Conservation (phyloP, 2,329 filamentous ascomycete genomes). For the Coleophoma cylindrospora region DNA sequence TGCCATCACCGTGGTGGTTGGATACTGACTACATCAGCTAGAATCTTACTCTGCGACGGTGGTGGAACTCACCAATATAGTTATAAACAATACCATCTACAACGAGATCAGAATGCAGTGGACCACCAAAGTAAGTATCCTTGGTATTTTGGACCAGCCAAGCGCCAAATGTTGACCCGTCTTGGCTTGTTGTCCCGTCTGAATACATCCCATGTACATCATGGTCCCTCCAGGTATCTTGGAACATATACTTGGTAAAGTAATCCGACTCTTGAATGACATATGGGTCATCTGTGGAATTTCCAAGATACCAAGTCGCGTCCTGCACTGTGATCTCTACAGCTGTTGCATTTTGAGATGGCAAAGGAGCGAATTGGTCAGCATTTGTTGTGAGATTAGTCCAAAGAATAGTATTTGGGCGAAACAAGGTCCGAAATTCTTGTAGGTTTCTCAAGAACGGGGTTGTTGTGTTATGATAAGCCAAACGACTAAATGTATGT, state of each 20-base stretch:
- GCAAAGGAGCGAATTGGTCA: conserved; percentile 47
- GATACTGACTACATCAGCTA: conserved; percentile 31
- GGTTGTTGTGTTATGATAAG: conserved; percentile 52
- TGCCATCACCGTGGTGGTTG: conserved; percentile 58
- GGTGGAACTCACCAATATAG: conserved; percentile 37
- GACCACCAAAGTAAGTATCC: conserved; percentile 58
- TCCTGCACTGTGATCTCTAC: conserved; percentile 52
- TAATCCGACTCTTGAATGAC: conserved; percentile 52
- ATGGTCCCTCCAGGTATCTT: conserved; percentile 52
- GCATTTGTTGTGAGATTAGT: conserved; percentile 57
- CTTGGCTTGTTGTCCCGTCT: conserved; percentile 43
- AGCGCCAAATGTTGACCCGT: conserved; percentile 49
- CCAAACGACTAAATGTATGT: conserved; percentile 53
- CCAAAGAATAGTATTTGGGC: conserved; percentile 55
- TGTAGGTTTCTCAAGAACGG: conserved; percentile 53
- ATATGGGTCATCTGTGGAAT: conserved; percentile 48
- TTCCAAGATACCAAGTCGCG: conserved; percentile 56
- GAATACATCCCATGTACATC: conserved; percentile 50
- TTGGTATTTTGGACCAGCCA: conserved; percentile 62
- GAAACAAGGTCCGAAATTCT: conserved; percentile 56
- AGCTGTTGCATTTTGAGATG: conserved; percentile 35
- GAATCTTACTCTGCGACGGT: no score
- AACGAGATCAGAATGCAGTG: conserved; percentile 55
- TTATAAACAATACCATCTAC: conserved; percentile 64
- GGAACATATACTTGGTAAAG: conserved; percentile 63